Conservation (phyloP, 495 filamentous ascomycete genomes). For the Neurospora sp. region DNA sequence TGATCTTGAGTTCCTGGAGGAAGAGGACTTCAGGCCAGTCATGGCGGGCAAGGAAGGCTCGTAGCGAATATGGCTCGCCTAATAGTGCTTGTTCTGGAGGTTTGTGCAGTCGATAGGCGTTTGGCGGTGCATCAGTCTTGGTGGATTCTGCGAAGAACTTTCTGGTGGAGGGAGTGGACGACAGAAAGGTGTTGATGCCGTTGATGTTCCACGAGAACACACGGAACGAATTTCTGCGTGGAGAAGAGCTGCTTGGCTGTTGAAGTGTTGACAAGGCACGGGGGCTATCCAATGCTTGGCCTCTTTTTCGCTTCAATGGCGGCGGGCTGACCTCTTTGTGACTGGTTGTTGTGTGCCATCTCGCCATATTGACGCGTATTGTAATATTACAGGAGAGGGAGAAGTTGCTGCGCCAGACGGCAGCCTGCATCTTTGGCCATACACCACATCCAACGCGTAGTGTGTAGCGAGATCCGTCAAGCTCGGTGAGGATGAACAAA, state of each 20-base stretch:
- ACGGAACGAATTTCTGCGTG: constrained; percentile 6
- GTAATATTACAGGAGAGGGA: neutral
- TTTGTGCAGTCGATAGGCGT: neutral
- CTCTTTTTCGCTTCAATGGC: constrained; percentile 8
- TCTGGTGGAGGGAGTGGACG: constrained; percentile 1
- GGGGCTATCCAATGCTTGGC: neutral
- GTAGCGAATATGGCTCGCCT: constrained; percentile 14
- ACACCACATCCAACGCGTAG: neutral
- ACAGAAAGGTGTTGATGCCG: constrained; percentile 35
- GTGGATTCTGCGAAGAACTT: constrained; percentile 28
- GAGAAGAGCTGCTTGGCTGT: neutral
- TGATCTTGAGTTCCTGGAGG: constrained; percentile 46
- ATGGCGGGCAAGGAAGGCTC: constrained; percentile 35
- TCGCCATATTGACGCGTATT: neutral
- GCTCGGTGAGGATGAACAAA: neutral
- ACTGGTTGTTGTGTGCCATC: neutral
- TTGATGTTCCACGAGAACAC: constrained; percentile 45
- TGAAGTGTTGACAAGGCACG: neutral
- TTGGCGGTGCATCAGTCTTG: neutral
- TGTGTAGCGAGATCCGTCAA: neutral
- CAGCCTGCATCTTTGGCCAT: neutral
- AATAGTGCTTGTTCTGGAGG: neutral
- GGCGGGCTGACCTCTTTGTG: constrained; percentile 8
- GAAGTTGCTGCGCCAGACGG: neutral
- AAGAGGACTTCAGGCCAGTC: constrained; percentile 36